These are phyloP conservation scores for Cryphonectria nitschkei DNA, from an alignment of 2,329 filamentous ascomycete species.

Conservation along the genomic window DNA sequence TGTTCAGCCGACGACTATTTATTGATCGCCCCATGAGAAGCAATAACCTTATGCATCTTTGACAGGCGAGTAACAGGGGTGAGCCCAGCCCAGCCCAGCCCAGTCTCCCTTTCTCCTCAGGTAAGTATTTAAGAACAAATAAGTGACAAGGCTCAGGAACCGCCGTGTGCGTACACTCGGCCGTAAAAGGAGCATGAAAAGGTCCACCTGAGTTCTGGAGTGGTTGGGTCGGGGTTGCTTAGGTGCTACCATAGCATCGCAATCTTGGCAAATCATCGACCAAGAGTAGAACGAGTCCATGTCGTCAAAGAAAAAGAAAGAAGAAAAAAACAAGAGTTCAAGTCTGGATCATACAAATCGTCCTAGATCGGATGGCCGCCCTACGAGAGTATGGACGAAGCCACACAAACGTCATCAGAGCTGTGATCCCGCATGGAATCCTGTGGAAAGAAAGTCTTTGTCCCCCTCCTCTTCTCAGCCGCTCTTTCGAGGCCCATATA, in stretches of 20 bases:
- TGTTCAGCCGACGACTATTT: slow-evolving; percentile 4
- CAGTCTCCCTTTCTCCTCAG: not conserved
- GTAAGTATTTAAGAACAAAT: not conserved
- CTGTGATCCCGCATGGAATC: slow-evolving; percentile 5
- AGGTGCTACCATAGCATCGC: no score
- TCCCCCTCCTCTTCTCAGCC: not conserved
- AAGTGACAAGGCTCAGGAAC: not conserved
- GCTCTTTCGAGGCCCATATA: not conserved
- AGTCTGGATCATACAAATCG: slow-evolving; percentile 13
- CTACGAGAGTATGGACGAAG: slow-evolving; percentile 9
- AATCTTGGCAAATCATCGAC: not conserved
- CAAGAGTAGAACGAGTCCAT: not conserved
- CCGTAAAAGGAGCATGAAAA: not conserved
- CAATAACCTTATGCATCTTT: slow-evolving; percentile 18
- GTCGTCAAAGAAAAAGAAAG: not conserved
- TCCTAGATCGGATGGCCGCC: slow-evolving; percentile 1
- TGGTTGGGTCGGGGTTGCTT: no score
- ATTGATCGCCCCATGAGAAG: not conserved
- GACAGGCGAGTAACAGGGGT: slow-evolving; percentile 26
- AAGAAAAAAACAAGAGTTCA: not conserved
- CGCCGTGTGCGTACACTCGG: not conserved
- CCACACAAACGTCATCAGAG: slow-evolving; percentile 17
- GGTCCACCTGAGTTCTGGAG: not conserved
- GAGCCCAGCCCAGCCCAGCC: not conserved
- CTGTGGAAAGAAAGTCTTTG: not conserved